Conservation (phyloP, 306 rosid genomes). For the Neltuma alba region DNA sequence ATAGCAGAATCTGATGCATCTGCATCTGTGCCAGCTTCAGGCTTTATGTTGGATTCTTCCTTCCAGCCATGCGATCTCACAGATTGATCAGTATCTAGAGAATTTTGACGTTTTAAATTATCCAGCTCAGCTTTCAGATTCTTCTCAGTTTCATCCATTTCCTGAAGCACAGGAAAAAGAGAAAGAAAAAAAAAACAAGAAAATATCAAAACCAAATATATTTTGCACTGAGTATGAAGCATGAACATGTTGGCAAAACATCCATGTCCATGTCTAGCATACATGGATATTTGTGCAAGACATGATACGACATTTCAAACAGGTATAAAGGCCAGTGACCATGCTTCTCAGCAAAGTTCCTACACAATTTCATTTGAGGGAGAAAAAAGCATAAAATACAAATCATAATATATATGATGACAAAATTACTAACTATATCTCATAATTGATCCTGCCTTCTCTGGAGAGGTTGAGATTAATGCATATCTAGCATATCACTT, state of each 20-base stretch:
- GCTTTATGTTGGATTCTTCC: slow-evolving; percentile 37
- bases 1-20: slow-evolving; percentile 49
- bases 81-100: slow-evolving; percentile 37
- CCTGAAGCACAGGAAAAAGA: slow-evolving; percentile 49
- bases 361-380: neutral
- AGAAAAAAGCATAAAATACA: neutral
- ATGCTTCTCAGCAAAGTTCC: neutral
- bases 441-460: neutral
- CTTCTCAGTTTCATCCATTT: slow-evolving; percentile 66
- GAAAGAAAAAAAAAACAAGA: neutral
- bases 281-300: neutral
- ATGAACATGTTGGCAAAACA: neutral
- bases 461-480: neutral
- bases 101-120: slow-evolving; percentile 40
- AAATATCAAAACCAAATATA: neutral
- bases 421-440: neutral
- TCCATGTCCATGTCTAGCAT: neutral
- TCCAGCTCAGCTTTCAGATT: slow-evolving; percentile 58
- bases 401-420: neutral
- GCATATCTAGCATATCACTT: neutral
- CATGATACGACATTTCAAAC: neutral
- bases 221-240: neutral
- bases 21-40: slow-evolving; percentile 45
- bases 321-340: neutral
- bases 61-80: slow-evolving; percentile 40